A percentile compares a stretch with the other conserved stretches of the same genome.
Conservation (phyloP, 192 early-diverging fungal species). For the Mortierella claussenii region DNA sequence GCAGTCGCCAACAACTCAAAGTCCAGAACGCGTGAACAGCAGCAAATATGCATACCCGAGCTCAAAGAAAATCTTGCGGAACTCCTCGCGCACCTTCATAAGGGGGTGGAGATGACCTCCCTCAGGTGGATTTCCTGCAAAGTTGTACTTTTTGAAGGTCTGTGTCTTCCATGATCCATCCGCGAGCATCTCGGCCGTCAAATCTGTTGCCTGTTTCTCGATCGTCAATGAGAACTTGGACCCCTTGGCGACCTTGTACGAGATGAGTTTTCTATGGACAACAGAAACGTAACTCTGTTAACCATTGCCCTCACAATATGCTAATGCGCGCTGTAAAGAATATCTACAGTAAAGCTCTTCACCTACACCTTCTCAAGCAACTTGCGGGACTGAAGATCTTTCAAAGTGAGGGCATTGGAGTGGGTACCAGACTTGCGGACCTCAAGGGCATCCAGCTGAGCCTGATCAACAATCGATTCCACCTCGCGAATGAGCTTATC, state of each 20-base stretch:
- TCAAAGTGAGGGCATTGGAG: conserved; percentile 71
- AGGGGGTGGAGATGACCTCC: conserved; percentile 96
- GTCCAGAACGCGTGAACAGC: background rate
- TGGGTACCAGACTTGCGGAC: conserved; percentile 73
- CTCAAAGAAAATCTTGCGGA: conserved; percentile 99
- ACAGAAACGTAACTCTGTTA: no score
- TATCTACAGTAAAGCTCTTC: no score
- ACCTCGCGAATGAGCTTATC: conserved; percentile 76
- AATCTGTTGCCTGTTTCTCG: conserved; percentile 92
- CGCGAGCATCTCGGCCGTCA: conserved; percentile 89
- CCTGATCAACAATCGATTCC: conserved; percentile 85
- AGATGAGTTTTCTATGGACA: conserved; percentile 75
- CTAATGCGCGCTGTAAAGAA: no score
- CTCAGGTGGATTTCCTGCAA: conserved; percentile 86
- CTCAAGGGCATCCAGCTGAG: conserved; percentile 76
- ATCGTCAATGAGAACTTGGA: conserved; percentile 86
- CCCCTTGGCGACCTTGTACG: conserved; percentile 90
- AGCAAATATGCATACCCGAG: conserved; percentile 72
- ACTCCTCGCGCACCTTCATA: conserved; percentile 99
- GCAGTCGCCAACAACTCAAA: background rate
- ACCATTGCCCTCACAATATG: no score
- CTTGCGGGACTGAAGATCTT: conserved; percentile 83
- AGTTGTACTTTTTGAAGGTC: conserved; percentile 99
- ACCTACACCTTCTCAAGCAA: conserved; percentile 75
- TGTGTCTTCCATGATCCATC: conserved; percentile 94